Evolutionary conservation across 192 early-diverging fungal species (phyloP).

Genomic region (Backusella parvicylindrica): DNA sequence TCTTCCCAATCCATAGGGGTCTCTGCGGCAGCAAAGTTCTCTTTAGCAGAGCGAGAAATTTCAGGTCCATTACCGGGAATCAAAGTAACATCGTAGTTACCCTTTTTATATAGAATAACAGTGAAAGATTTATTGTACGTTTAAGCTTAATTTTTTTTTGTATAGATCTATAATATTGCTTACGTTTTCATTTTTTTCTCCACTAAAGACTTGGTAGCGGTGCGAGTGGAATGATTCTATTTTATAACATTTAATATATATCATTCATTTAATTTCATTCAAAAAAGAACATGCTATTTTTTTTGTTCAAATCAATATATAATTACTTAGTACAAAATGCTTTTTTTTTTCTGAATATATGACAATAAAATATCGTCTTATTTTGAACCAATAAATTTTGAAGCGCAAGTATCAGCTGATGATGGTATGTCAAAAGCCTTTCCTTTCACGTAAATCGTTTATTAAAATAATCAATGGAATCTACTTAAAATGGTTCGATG

Average conservation of each 20-base stretch:
- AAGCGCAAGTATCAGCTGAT: too few species aligned
- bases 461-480: too few species aligned
- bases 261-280: background rate
- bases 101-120: conserved; percentile 28
- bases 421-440: too few species aligned
- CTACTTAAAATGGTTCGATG: too few species aligned
- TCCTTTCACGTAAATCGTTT: too few species aligned
- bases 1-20: conserved; percentile 96
- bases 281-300: too few species aligned
- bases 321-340: too few species aligned
- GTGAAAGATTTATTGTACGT: background rate
- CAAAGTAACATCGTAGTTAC: conserved; percentile 84
- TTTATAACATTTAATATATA: background rate
- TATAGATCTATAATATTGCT: conserved; percentile 1
- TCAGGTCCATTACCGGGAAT: conserved; percentile 99
- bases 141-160: too few species aligned
- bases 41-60: conserved; percentile 87
- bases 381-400: too few species aligned
- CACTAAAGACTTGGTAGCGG: conserved; percentile 42
- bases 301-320: too few species aligned
- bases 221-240: conserved; percentile 25
- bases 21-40: conserved; percentile 86
- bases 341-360: too few species aligned
- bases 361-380: too few species aligned
- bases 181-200: conserved; percentile 51